Evolutionary conservation across 495 filamentous ascomycete species (phyloP), one percentile per base, ranked within the genome.

Genomic region (Tuber borchii): DNA sequence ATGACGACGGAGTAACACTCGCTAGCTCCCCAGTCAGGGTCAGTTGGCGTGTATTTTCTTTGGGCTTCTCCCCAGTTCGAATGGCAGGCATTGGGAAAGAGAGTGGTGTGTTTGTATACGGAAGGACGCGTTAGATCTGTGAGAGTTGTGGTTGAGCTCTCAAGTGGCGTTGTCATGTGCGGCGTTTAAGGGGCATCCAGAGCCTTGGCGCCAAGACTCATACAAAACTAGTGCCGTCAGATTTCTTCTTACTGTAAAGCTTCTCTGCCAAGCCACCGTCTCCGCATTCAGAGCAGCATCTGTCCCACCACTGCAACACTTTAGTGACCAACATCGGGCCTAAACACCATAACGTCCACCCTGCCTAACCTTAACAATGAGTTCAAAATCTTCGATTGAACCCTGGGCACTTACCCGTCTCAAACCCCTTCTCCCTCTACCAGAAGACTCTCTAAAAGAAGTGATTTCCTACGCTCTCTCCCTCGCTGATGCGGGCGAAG

Each of bases 361-460:
- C 26, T n/a, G 26, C 14, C 56, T 17, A 9, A 65, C 26, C n/a
- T 65, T 65, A 12, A 0, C 26, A 65, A 65, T 65, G 7, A 82
- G 69, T 8, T 85, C 84, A 22, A 84, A 83, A 61, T 87, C 86
- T 72, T 86, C 86, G 51, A 72, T 81, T 26, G 78, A 75, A 40
- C 48, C 75, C 31, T 83, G 81, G 81, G 81, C 93, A 43, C 80
- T 91, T 42, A 86, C 90, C 74, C 92, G 92, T 77, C 88, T 99
- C 14, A 88, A 91, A 43, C 88, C 88, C 73, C 86, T 99, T 20
- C 88, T 99, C 2, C 92, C 93, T 8, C 85, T 99, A 17, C 93
- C 97, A 73, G 90, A 95, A 65, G 90, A 91, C 5, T 93, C 93
- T 68, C 86, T 97, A 42, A 88, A 88, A 75, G 92, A 97, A 82